Evolutionary conservation across 2,329 filamentous ascomycete genomes (phyloP).

Genomic region (Blumeria hordei): DNA sequence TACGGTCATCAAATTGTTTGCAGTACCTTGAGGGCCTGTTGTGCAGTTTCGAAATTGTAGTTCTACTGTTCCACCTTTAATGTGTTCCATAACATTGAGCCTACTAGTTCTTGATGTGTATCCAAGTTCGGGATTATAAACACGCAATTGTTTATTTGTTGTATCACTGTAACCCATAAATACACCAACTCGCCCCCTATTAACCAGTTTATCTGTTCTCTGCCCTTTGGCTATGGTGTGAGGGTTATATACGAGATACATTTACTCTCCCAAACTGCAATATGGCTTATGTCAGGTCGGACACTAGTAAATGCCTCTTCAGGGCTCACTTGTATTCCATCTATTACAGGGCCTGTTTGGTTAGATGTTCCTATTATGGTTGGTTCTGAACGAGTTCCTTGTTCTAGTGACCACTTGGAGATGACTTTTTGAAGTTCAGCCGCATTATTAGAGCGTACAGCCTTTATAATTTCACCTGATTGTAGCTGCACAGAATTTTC

Average conservation of each 20-base stretch:
- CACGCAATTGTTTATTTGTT: not conserved
- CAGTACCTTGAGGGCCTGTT: not conserved
- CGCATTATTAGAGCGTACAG: not conserved
- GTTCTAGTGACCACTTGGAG: not conserved
- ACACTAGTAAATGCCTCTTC: not conserved
- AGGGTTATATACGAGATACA: not conserved
- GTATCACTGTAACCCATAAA: conserved; percentile 1
- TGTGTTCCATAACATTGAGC: not conserved
- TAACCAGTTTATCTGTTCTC: not conserved
- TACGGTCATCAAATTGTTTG: not conserved
- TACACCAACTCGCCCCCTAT: not conserved
- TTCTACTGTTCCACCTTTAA: not conserved
- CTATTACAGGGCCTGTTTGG: not conserved
- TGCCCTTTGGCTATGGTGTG: not conserved
- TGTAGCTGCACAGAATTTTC: not conserved
- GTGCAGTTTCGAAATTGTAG: not conserved
- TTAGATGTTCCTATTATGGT: not conserved
- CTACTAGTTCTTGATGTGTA: not conserved
- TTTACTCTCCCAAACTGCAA: not conserved
- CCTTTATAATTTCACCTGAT: not conserved
- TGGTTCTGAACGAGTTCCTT: not conserved
- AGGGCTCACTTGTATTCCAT: not conserved
- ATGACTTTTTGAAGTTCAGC: not conserved
- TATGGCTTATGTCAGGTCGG: not conserved
- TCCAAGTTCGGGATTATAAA: not conserved